Base-by-base conservation (phyloP, 805 yeast genomes). In the Wickerhamomyces bovis region DNA sequence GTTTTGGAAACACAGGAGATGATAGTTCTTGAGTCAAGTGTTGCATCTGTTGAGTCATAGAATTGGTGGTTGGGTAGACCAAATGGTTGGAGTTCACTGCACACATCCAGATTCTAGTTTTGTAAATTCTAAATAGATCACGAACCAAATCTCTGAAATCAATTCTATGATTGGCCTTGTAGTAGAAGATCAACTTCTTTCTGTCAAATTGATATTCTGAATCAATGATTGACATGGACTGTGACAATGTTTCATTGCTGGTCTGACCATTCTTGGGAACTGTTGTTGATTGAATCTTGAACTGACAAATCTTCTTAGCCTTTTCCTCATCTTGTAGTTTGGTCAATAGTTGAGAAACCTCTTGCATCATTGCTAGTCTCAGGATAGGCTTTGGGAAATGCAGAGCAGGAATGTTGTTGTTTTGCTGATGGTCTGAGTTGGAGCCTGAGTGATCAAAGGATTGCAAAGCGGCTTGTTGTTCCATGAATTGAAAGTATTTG, bases 191-290 rank as follows among this genome's bases (percentile, higher is more conserved):
- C 54, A 85, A 70, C 56, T 86, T 86, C 56, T 84, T 81, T 48
- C 86, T 76, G 62, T 86, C 95, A 66, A 83, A 85, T 65, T 86
- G 95, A 62, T 83, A 85, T 61, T 86, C 95, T 1, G 88, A 85
- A 61, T 85, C 87, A 54, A 85, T 73, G 44, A 86, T 76, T 53
- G 77, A 77, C 72, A 86, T 67, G 12, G 48, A 48, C 9, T 40
- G 21, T 12, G 48, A 33, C 21, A 48, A 31, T 11, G 39, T 25
- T 25, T 31, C 41, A 25, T 60, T 25, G 25, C 30, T 36, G 10
- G n/a, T 8, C 12, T 20, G 23, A 3, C 25, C 39, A 10, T 20
- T 20, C n/a, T 20, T 19, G 9, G 39, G 4, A 25, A 36, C 23
- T 6, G 23, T n/a, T 9, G 39, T 20, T 13, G 54, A 45, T 35